Percentiles rank a stretch among this genome's conserved stretches.
These are phyloP conservation scores for Fibroporia radiculosa DNA, from an alignment of 768 basidiomycete species.

Conservation along the genomic window DNA sequence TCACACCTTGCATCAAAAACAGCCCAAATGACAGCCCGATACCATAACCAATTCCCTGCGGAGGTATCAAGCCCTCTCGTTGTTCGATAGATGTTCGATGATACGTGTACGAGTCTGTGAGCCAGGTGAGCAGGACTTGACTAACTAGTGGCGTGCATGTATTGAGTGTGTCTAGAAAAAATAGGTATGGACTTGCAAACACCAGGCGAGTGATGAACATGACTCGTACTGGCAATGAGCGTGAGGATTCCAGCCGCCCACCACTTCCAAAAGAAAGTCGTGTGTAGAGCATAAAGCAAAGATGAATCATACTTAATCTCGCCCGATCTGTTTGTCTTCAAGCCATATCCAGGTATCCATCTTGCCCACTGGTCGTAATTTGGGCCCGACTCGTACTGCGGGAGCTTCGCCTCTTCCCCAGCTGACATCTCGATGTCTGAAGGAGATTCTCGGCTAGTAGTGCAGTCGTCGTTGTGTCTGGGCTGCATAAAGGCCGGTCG, in stretches of 20 bases:
- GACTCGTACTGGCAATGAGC: conserved; percentile 28
- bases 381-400: too few species aligned
- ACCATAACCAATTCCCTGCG: conserved; percentile 50
- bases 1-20: conserved; percentile 51
- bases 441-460: conserved; percentile 3
- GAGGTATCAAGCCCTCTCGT: conserved; percentile 28
- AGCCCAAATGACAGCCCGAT: conserved; percentile 52
- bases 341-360: too few species aligned
- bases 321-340: too few species aligned
- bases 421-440: too few species aligned
- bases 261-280: conserved; percentile 38
- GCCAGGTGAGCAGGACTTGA: conserved; percentile 54
- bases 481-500: conserved; percentile 25
- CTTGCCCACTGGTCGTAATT: too few species aligned
- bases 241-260: conserved; percentile 43
- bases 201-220: not conserved
- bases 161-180: conserved; percentile 33
- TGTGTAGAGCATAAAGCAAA: conserved; percentile 39
- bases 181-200: not conserved
- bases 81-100: conserved; percentile 29
- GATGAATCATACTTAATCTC: conserved; percentile 39
- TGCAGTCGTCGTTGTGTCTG: not conserved
- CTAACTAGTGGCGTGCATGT: conserved; percentile 50
- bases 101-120: conserved; percentile 40
- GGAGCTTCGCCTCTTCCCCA: too few species aligned